Conservation (phyloP, 768 basidiomycete species). For the Baorangia bicolor region DNA sequence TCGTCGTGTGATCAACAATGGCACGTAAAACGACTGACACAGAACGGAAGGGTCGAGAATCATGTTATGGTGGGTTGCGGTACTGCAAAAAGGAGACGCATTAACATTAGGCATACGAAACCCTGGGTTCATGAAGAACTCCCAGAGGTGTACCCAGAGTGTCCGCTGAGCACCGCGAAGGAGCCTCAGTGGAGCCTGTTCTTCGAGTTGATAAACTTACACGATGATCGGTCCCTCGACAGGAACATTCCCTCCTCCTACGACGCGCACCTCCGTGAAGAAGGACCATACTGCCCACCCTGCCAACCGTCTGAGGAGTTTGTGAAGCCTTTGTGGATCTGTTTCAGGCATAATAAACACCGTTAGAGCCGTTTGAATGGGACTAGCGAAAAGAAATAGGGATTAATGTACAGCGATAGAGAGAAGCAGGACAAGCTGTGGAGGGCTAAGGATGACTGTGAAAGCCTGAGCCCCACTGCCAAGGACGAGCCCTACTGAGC, state of each 20-base stretch:
- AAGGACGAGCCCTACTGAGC: background rate
- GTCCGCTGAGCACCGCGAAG: conserved; percentile 2
- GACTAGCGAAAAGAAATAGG: conserved; percentile 3
- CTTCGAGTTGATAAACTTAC: conserved; percentile 46
- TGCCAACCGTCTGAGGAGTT: conserved; percentile 68
- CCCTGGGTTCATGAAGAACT: background rate
- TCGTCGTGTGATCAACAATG: conserved; percentile 15
- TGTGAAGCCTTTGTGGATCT: conserved; percentile 54
- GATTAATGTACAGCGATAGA: conserved; percentile 13
- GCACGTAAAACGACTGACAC: conserved; percentile 49
- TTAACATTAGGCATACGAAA: conserved; percentile 14
- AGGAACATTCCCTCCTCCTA: conserved; percentile 89
- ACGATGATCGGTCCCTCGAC: conserved; percentile 87
- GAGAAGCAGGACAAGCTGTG: background rate
- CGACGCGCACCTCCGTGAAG: conserved; percentile 83
- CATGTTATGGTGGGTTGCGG: conserved; percentile 93
- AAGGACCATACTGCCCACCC: conserved; percentile 78
- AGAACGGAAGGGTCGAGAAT: conserved; percentile 84
- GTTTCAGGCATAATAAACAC: conserved; percentile 28
- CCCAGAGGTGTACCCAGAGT: background rate
- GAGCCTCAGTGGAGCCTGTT: background rate
- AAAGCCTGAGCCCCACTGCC: background rate
- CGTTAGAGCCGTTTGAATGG: conserved; percentile 1
- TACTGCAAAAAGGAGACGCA: conserved; percentile 40
- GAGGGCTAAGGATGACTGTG: background rate